These are phyloP conservation scores for Wickerhamomyces canadensis DNA, from an alignment of 805 yeast genomes.

Conservation along the genomic window DNA sequence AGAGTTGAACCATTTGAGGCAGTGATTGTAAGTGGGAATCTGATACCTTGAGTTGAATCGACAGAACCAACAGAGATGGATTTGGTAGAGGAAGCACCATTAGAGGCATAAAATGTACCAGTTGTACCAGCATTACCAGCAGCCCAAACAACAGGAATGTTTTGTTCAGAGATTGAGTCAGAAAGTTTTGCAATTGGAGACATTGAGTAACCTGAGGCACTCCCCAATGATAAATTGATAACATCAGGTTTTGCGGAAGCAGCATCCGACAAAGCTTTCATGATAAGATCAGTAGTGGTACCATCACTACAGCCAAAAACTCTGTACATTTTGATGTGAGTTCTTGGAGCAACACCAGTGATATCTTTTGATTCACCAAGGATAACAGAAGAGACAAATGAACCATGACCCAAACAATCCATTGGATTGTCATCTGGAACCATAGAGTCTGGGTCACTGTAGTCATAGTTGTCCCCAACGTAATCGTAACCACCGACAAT, in stretches of 20 bases:
- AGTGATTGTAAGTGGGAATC: conserved; percentile 4
- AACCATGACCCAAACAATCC: conserved; percentile 18
- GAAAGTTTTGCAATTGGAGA: conserved; percentile 10
- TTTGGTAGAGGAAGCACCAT: conserved; percentile 11
- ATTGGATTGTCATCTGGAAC: conserved; percentile 10
- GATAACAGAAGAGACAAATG: conserved; percentile 14
- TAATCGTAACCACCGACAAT: conserved; percentile 13
- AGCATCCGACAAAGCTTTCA: conserved; percentile 14
- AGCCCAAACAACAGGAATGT: conserved; percentile 8
- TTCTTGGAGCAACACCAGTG: conserved; percentile 14
- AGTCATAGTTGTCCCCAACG: background rate
- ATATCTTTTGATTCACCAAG: conserved; percentile 4
- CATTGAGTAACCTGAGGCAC: conserved; percentile 9
- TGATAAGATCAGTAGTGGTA: conserved; percentile 11
- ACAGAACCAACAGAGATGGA: conserved; percentile 12
- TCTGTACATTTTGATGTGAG: conserved; percentile 11
- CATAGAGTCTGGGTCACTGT: background rate
- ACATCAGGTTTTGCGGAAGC: conserved; percentile 10
- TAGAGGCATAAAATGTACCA: conserved; percentile 10
- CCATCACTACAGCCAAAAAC: conserved; percentile 9
- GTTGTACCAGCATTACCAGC: conserved; percentile 14
- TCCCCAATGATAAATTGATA: conserved; percentile 12
- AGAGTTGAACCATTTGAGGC: conserved; percentile 8
- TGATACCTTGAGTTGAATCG: conserved; percentile 8
- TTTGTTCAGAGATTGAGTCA: conserved; percentile 7